Conservation (phyloP, 768 basidiomycete species). For the Auriculariales sp. region DNA sequence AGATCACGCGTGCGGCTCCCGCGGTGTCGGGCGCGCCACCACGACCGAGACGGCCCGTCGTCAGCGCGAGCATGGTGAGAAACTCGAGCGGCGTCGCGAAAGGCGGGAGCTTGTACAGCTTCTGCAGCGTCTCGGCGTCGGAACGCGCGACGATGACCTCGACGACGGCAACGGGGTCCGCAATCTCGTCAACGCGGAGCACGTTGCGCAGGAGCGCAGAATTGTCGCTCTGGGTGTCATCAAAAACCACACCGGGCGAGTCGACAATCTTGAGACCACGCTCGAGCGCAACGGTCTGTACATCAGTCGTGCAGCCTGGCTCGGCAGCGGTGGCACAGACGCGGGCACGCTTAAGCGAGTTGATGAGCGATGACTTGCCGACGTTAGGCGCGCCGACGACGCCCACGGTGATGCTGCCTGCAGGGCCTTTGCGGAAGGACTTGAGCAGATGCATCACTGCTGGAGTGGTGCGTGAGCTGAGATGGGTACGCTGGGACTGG, state of each 20-base stretch:
- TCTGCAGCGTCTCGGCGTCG: slow-evolving; percentile 52
- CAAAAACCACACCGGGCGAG: slow-evolving; percentile 95
- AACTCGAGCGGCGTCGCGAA: slow-evolving; percentile 67
- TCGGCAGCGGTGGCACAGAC: slow-evolving; percentile 92
- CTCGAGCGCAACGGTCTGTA: slow-evolving; percentile 86
- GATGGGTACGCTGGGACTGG: slow-evolving; percentile 64
- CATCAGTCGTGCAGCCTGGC: slow-evolving; percentile 83
- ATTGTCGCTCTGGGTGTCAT: slow-evolving; percentile 40
- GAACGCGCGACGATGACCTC: slow-evolving; percentile 77
- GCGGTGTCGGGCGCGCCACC: slow-evolving; percentile 86
- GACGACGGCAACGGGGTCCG: slow-evolving; percentile 82
- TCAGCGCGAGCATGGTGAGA: slow-evolving; percentile 78
- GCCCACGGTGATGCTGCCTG: slow-evolving; percentile 61
- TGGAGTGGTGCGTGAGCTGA: slow-evolving; percentile 65
- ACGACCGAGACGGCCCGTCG: slow-evolving; percentile 65
- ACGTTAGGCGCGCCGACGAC: slow-evolving; percentile 97
- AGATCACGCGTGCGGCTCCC: slow-evolving; percentile 63
- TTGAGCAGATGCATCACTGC: slow-evolving; percentile 71
- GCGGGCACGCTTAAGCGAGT: slow-evolving; percentile 73
- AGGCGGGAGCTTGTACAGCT: slow-evolving; percentile 73
- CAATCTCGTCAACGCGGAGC: slow-evolving; percentile 78
- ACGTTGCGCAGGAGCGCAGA: slow-evolving; percentile 71
- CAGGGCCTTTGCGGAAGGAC: slow-evolving; percentile 49
- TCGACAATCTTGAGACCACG: slow-evolving; percentile 86
- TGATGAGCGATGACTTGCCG: slow-evolving; percentile 90